These are phyloP conservation scores for Phytophthora uliginosa DNA, from an alignment of 352 stramenopile genomes.

Conservation along the genomic window DNA sequence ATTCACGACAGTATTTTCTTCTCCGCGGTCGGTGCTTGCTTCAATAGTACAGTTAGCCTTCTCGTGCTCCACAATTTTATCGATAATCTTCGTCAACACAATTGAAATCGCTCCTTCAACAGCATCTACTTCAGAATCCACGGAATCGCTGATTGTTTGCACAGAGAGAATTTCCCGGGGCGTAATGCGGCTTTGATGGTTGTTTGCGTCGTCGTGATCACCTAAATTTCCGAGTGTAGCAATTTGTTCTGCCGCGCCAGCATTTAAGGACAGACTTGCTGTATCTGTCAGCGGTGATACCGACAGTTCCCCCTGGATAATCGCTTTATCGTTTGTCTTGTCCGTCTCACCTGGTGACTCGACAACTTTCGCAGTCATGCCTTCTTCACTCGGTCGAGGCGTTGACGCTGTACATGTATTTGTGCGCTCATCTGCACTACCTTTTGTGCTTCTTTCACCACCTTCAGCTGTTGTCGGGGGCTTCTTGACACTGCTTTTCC, in stretches of 20 bases:
- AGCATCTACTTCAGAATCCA: not conserved
- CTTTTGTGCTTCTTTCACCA: slow-evolving; percentile 1
- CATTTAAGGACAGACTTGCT: not conserved
- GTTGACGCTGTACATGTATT: slow-evolving; percentile 12
- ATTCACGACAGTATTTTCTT: not conserved
- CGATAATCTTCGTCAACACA: slow-evolving; percentile 6
- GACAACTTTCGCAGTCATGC: not conserved
- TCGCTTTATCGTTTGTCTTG: not conserved
- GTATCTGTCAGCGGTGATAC: not conserved
- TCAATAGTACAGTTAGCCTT: not conserved
- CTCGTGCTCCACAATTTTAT: slow-evolving; percentile 7
- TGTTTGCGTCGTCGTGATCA: not conserved
- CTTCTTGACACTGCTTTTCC: slow-evolving; percentile 35
- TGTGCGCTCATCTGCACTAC: not conserved
- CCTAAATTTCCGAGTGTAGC: not conserved
- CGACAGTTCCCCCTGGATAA: not conserved
- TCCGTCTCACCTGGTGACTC: not conserved
- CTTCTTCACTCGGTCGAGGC: slow-evolving; percentile 8
- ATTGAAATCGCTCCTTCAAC: slow-evolving; percentile 3
- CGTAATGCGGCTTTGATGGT: not conserved
- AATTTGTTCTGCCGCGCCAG: not conserved
- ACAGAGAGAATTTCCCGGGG: not conserved
- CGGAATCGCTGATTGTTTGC: not conserved
- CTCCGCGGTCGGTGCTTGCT: not conserved
- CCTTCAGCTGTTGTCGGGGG: slow-evolving; percentile 1